Base-by-base conservation (phyloP, 129 eudicot genomes). In the Flaveria linearis region DNA sequence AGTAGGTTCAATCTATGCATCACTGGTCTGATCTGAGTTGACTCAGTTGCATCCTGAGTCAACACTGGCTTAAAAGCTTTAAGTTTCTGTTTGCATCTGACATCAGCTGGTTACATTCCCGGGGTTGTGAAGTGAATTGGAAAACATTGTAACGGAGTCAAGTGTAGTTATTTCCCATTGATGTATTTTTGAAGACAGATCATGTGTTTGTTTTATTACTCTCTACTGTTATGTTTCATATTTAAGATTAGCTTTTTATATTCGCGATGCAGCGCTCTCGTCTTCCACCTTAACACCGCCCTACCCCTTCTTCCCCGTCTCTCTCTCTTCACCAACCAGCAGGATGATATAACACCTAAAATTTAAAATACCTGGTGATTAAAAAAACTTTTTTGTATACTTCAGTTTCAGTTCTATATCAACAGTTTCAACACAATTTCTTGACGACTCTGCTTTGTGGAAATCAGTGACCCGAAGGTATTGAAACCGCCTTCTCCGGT, bases 151-250 rank as follows among this genome's bases (percentile, higher is more conserved):
- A n/a, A 58, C 36, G 5, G 41, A 78, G 43, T 52, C 18, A 28
- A 52, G 39, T 43, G 28, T 76, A 53, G 53, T 23, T 53, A 1
- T 67, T 76, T 76, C 51, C 1, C 43, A 65, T 69, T 45, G 36
- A 22, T 76, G 80, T 76, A 64, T 51, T 76, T 74, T 52, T 76
- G 58, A 51, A 36, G 67, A 76, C 67, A 66, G 57, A 45, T 74
- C 28, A 4, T 25, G 68, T 77, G 75, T 68, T 77, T 55, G 67
- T 67, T 42, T 55, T 12, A 2, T 61, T 22, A 20, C 30, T 42
- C 7, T 18, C 1, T 18, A 7, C 7, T 2, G 2, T 7, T 18
- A 1, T 8, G 7, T 17, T n/a, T 53, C 55, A 52, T 13, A 5
- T 52, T 52, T 15, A 18, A 52, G 9, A n/a, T 52, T 52, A 52